Evolutionary conservation across 306 rosid genomes (phyloP).

Genomic region (Crotalaria pallida): DNA sequence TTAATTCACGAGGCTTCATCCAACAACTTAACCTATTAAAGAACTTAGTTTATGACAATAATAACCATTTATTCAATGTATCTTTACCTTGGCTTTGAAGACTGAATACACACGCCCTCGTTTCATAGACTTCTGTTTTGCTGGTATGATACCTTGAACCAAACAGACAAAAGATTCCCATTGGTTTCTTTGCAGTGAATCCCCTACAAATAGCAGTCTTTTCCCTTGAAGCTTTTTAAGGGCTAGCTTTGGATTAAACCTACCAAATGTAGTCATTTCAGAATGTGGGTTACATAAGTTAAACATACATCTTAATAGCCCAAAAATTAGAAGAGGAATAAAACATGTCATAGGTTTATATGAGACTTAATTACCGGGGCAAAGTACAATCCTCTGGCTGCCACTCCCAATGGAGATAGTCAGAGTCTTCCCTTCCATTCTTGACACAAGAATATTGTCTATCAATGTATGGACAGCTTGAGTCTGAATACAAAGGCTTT

Average conservation of each 20-base stretch:
- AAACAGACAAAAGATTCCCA: slow-evolving; percentile 95
- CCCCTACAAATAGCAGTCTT: slow-evolving; percentile 85
- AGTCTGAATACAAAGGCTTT: slow-evolving; percentile 67
- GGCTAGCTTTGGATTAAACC: slow-evolving; percentile 71
- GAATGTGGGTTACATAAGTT: not conserved
- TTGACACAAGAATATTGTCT: slow-evolving; percentile 79
- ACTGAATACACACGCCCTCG: slow-evolving; percentile 53
- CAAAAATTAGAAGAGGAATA: not conserved
- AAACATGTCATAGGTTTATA: not conserved
- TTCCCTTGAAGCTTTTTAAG: slow-evolving; percentile 71
- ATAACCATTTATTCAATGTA: not conserved
- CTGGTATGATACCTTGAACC: slow-evolving; percentile 74
- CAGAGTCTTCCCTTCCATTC: slow-evolving; percentile 74
- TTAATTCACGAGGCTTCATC: not conserved
- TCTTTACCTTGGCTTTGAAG: slow-evolving; percentile 72
- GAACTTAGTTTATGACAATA: not conserved
- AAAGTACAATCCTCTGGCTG: slow-evolving; percentile 87
- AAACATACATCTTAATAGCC: not conserved
- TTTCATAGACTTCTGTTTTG: slow-evolving; percentile 55
- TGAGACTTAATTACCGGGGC: slow-evolving; percentile 53
- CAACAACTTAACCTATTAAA: too few relatives aligned
- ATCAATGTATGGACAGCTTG: slow-evolving; percentile 79
- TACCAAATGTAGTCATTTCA: slow-evolving; percentile 10
- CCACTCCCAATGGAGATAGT: slow-evolving; percentile 93
- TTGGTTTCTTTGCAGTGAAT: slow-evolving; percentile 88